phyloP scores from a whole-genome alignment of 2,329 filamentous ascomycete species.

The Geosmithia putterillii region DNA sequence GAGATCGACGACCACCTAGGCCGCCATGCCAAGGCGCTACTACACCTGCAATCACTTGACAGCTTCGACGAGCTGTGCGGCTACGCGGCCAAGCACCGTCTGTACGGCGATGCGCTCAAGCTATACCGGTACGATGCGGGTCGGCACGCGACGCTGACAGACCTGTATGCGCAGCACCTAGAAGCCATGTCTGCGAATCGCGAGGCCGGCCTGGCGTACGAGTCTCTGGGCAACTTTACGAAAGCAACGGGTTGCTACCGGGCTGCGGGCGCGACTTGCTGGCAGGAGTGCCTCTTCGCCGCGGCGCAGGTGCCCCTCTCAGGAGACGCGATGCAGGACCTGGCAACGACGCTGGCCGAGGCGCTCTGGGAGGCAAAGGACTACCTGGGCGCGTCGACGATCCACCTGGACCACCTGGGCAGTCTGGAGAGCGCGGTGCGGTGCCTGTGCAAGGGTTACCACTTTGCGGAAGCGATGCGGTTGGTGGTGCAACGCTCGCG shows the following conservation, averaged over 20 bases:
- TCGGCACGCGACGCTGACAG: slow-evolving; percentile 56
- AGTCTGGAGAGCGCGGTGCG: slow-evolving; percentile 59
- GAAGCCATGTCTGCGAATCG: slow-evolving; percentile 63
- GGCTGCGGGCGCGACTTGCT: slow-evolving; percentile 61
- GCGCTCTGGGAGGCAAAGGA: slow-evolving; percentile 76
- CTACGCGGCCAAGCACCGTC: slow-evolving; percentile 67
- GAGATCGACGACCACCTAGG: slow-evolving; percentile 81
- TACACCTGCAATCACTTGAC: slow-evolving; percentile 60
- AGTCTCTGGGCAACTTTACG: slow-evolving; percentile 64
- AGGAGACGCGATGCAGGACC: slow-evolving; percentile 44
- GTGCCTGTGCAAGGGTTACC: slow-evolving; percentile 77
- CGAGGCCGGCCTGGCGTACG: slow-evolving; percentile 83
- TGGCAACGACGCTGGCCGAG: slow-evolving; percentile 67
- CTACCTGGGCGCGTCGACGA: slow-evolving; percentile 64
- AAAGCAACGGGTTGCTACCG: slow-evolving; percentile 76
- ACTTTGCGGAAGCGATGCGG: slow-evolving; percentile 81
- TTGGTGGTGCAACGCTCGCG: slow-evolving; percentile 51
- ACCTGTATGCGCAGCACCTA: slow-evolving; percentile 69
- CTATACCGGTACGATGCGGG: slow-evolving; percentile 73
- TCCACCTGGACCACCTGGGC: slow-evolving; percentile 70
- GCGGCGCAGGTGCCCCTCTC: slow-evolving; percentile 58
- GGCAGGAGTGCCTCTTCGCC: slow-evolving; percentile 80
- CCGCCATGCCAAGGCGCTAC: slow-evolving; percentile 64
- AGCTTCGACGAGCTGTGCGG: slow-evolving; percentile 65
- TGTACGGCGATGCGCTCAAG: slow-evolving; percentile 67